Percentiles rank a stretch among this genome's conserved stretches.
Evolutionary conservation across 352 stramenopile species (phyloP).

Genomic region (Detonula confervacea): DNA sequence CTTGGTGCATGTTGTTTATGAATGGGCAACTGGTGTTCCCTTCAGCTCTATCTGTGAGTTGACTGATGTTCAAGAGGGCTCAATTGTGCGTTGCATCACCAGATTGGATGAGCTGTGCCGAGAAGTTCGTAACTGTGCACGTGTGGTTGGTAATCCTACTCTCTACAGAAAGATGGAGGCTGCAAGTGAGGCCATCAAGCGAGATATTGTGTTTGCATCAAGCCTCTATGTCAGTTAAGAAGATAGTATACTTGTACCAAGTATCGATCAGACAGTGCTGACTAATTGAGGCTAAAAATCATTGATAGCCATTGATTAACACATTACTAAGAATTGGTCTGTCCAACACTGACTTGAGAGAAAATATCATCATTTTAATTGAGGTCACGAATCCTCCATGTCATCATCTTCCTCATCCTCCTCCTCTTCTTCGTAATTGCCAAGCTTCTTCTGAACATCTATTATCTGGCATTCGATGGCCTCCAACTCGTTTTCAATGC

Average conservation of each 20-base stretch:
- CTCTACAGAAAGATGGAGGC: slow-evolving; percentile 98
- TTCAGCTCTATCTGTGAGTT: slow-evolving; percentile 96
- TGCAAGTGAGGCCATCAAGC: slow-evolving; percentile 95
- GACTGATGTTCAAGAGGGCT: slow-evolving; percentile 96
- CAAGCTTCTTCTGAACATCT: slow-evolving; percentile 77
- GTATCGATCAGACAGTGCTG: too few species aligned
- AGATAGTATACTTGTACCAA: not conserved
- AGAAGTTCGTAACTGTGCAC: slow-evolving; percentile 95
- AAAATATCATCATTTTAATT: not conserved
- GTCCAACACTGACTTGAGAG: not conserved
- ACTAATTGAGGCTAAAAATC: too few species aligned
- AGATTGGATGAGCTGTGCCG: slow-evolving; percentile 97
- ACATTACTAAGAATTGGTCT: too few species aligned
- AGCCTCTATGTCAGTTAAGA: slow-evolving; percentile 91
- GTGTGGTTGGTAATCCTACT: slow-evolving; percentile 94
- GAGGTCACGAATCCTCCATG: slow-evolving; percentile 38
- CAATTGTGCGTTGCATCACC: slow-evolving; percentile 96
- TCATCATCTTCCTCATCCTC: slow-evolving; percentile 43
- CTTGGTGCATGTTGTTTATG: slow-evolving; percentile 92
- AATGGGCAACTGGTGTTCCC: slow-evolving; percentile 96
- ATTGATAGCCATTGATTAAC: too few species aligned
- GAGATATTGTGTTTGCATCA: slow-evolving; percentile 97
- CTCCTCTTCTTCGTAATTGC: slow-evolving; percentile 35
- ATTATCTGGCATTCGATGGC: slow-evolving; percentile 70
- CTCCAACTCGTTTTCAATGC: slow-evolving; percentile 61